These are phyloP conservation scores for Acanthamoeba triangularis DNA, from an alignment of 208 protist species.

Conservation along the genomic window DNA sequence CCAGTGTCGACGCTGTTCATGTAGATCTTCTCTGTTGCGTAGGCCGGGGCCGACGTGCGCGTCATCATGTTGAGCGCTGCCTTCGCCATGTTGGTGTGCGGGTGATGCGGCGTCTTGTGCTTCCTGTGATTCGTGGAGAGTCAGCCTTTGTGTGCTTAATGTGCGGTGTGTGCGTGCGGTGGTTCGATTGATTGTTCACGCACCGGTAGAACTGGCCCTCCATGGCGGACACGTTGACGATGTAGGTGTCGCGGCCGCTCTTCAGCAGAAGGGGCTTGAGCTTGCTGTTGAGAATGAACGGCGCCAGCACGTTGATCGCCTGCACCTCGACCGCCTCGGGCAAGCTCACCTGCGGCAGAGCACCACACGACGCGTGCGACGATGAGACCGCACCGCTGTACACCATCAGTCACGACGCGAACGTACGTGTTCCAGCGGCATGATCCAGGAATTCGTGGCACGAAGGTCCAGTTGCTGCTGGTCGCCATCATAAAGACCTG, in stretches of 20 bases:
- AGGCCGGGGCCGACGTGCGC: slow-evolving; percentile 95
- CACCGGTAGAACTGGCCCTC: slow-evolving; percentile 94
- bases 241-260: slow-evolving; percentile 91
- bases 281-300: slow-evolving; percentile 96
- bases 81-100: slow-evolving; percentile 99
- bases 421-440: slow-evolving; percentile 91
- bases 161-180: not conserved
- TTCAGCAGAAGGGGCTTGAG: slow-evolving; percentile 94
- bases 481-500: slow-evolving; percentile 3
- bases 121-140: not conserved
- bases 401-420: slow-evolving; percentile 88
- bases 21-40: slow-evolving; percentile 95
- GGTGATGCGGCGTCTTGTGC: slow-evolving; percentile 93
- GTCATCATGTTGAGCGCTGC: slow-evolving; percentile 99
- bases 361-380: not conserved
- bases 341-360: not conserved
- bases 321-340: slow-evolving; percentile 86
- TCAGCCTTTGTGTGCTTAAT: no score
- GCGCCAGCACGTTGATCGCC: slow-evolving; percentile 97
- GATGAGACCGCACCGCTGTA: not conserved
- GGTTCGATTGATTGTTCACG: not conserved
- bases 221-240: slow-evolving; percentile 99
- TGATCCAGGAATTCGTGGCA: slow-evolving; percentile 71
- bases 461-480: slow-evolving; percentile 62
- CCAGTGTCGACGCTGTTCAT: slow-evolving; percentile 99